Evolutionary conservation across 1,139 yeast genomes (phyloP).

Genomic region (Chernovozyma aurita): DNA sequence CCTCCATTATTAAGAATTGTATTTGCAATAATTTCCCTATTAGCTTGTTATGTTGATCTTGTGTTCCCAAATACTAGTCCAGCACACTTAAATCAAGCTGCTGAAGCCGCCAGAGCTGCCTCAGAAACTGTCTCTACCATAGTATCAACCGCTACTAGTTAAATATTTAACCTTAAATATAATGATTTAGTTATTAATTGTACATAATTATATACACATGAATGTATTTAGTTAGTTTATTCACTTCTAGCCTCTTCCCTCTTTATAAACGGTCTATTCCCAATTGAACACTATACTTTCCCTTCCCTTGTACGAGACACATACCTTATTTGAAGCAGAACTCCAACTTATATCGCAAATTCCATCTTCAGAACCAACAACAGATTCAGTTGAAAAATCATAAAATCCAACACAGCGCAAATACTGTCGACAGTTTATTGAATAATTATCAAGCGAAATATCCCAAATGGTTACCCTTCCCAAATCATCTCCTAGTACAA

Average conservation of each 20-base stretch:
- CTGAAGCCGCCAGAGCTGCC: conserved; percentile 18
- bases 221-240: too few relatives aligned
- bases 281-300: conserved; percentile 35
- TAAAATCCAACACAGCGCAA: conserved; percentile 4
- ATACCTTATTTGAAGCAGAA: conserved; percentile 23
- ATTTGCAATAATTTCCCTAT: conserved; percentile 44
- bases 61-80: conserved; percentile 36
- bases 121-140: conserved; percentile 11
- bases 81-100: conserved; percentile 17
- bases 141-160: too few relatives aligned
- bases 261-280: conserved; percentile 6
- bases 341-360: conserved; percentile 46
- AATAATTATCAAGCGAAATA: conserved; percentile 17
- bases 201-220: conserved; percentile 1
- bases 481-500: conserved; percentile 62
- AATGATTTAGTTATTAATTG: conserved; percentile 1
- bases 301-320: conserved; percentile 40
- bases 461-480: conserved; percentile 59
- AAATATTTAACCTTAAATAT: too few relatives aligned
- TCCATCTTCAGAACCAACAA: conserved; percentile 19
- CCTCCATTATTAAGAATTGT: conserved; percentile 43
- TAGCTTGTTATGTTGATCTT: conserved; percentile 51
- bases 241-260: too few relatives aligned
- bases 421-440: conserved; percentile 5
- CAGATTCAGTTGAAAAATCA: conserved; percentile 3